Base-by-base conservation (phyloP, 176 grass and related monocot species). In the Calamus simplicifolius region DNA sequence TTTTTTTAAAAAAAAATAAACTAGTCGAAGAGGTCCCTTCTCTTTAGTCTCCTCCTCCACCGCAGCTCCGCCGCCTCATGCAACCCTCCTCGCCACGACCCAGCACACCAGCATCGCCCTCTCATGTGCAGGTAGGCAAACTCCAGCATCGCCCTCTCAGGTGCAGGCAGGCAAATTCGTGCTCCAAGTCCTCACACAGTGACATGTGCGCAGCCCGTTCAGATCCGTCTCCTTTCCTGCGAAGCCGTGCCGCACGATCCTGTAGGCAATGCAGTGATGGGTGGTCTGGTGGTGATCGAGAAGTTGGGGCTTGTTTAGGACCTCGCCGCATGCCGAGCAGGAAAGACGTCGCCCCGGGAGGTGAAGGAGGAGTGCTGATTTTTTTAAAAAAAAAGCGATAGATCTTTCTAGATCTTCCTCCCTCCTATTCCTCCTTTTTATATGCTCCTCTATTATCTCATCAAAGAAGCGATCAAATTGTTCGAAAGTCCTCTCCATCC, bases 101-200 rank as follows among this genome's bases (percentile, higher is more conserved):
- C 90, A 80, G 77, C 90, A 95, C 68, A 89, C 82, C 15, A 95
- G 64, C 82, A 89, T 95, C 53, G 74, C 86, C 69, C 82, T 78
- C 51, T n/a, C n/a, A n/a, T n/a, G n/a, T n/a, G n/a, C n/a, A n/a
- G n/a, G n/a, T n/a, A n/a, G n/a, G n/a, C n/a, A n/a, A n/a, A n/a
- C n/a, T n/a, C n/a, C n/a, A n/a, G n/a, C n/a, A n/a, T n/a, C n/a
- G n/a, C n/a, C n/a, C n/a, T n/a, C 82, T 80, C 58, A 75, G 86
- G 60, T 80, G 85, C 58, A 86, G 76, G 73, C 81, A 84, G 6
- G 76, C 66, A 71, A 95, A 89, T 66, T 89, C 86, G 49, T 74
- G 77, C 77, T 88, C 89, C 67, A 95, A 66, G 48, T 95, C 89
- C 5, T 58, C 78, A 15, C 81, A 62, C 25, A 85, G 71, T 3